phyloP scores from a whole-genome alignment of 179 eudicot genomes.

The Patellifolia procumbens region DNA sequence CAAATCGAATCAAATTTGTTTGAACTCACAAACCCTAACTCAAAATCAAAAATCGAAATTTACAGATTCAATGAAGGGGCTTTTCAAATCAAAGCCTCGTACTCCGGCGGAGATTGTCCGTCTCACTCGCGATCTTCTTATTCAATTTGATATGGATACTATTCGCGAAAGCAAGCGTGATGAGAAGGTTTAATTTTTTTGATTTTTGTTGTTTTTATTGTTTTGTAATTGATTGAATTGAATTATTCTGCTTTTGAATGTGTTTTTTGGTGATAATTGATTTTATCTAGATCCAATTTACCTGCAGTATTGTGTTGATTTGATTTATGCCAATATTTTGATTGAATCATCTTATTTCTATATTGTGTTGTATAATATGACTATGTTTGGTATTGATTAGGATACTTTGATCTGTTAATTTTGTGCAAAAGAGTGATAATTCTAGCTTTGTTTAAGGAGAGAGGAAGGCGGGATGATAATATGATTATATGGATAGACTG shows the following conservation, averaged over 20 bases:
- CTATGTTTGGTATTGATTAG: background rate
- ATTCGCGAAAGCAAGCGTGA: conserved; percentile 74
- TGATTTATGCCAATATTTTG: background rate
- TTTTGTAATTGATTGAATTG: no score
- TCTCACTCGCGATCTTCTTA: conserved; percentile 72
- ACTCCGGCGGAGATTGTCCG: conserved; percentile 86
- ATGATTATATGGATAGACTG: no score
- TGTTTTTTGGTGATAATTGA: no score
- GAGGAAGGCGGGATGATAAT: no score
- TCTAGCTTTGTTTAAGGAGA: background rate
- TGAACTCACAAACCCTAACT: conserved; percentile 7
- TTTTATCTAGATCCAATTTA: background rate
- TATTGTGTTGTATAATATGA: background rate
- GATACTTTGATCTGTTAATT: background rate
- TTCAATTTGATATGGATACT: conserved; percentile 39
- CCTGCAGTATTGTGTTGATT: background rate
- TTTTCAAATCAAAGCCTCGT: conserved; percentile 83
- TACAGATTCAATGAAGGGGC: conserved; percentile 69
- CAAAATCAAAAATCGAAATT: no score
- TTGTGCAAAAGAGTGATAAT: background rate
- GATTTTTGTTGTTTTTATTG: background rate
- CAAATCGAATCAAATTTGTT: no score
- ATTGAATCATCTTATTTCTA: background rate
- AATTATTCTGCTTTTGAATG: no score
- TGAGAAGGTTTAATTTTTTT: conserved; percentile 57